These are phyloP conservation scores for Botrytis paeoniae DNA, from an alignment of 2,329 filamentous ascomycete species.

Conservation along the genomic window DNA sequence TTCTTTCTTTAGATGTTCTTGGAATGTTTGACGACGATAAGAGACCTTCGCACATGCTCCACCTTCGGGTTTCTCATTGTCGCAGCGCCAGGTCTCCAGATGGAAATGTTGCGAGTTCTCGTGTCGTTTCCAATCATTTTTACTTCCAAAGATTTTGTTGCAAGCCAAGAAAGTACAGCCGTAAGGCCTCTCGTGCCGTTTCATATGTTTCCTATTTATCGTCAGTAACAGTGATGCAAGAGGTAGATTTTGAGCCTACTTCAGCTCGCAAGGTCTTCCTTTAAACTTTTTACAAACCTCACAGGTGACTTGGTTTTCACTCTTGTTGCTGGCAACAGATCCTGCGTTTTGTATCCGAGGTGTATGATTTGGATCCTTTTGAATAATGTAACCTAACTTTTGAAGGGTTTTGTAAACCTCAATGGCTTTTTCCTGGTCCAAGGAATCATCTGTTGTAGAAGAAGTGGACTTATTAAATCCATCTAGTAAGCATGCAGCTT, in stretches of 20 bases:
- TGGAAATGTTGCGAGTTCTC: conserved; percentile 77
- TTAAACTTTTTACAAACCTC: conserved; percentile 47
- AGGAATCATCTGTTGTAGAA: conserved; percentile 19
- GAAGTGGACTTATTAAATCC: background rate
- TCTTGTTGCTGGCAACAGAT: conserved; percentile 32
- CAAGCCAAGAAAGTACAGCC: conserved; percentile 74
- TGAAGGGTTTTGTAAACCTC: conserved; percentile 31
- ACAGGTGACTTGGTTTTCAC: conserved; percentile 39
- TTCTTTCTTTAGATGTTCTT: conserved; percentile 53
- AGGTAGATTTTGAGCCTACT: conserved; percentile 42
- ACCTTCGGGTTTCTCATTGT: conserved; percentile 39
- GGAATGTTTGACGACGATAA: conserved; percentile 57
- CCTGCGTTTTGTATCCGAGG: conserved; percentile 29
- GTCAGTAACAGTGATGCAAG: conserved; percentile 18
- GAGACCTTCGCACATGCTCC: conserved; percentile 56
- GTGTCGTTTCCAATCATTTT: conserved; percentile 92
- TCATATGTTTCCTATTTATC: conserved; percentile 69
- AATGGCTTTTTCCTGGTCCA: conserved; percentile 26
- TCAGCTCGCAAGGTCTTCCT: conserved; percentile 53
- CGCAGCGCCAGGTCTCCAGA: conserved; percentile 70
- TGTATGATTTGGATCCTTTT: conserved; percentile 26
- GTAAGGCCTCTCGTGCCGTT: conserved; percentile 77
- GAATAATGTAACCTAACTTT: conserved; percentile 31
- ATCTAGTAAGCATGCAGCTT: conserved; percentile 3
- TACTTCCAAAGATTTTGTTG: conserved; percentile 76